A percentile compares a stretch with the other conserved stretches of the same genome.
Conservation (phyloP, 192 early-diverging fungal species). For the Umbelopsis sp. region DNA sequence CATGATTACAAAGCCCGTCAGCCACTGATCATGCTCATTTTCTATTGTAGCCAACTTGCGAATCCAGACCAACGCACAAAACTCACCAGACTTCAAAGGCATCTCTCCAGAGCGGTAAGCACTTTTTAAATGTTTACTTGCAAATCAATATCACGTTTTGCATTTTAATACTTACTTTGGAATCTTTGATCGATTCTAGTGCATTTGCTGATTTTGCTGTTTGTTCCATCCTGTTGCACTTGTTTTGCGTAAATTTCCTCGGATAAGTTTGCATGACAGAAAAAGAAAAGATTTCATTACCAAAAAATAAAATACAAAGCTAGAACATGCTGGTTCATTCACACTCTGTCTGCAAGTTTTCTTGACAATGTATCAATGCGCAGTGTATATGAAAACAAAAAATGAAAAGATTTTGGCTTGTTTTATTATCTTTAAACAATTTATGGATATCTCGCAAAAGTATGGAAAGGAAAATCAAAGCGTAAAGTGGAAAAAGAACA, state of each 20-base stretch:
- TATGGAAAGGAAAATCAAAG: too few species aligned
- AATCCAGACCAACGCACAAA: slow-evolving; percentile 89
- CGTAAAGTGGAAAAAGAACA: too few species aligned
- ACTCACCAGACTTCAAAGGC: slow-evolving; percentile 66
- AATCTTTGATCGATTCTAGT: slow-evolving; percentile 45
- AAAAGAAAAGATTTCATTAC: neutral
- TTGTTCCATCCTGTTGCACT: slow-evolving; percentile 83
- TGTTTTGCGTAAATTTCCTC: slow-evolving; percentile 90
- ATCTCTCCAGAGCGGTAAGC: slow-evolving; percentile 80
- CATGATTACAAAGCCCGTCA: slow-evolving; percentile 20
- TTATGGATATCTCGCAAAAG: too few species aligned
- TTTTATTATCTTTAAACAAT: too few species aligned
- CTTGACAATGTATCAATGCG: too few species aligned
- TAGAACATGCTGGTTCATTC: too few species aligned
- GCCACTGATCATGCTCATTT: neutral
- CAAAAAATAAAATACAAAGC: neutral
- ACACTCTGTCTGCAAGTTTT: too few species aligned
- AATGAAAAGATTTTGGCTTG: too few species aligned
- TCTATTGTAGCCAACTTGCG: slow-evolving; percentile 78
- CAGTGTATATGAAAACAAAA: too few species aligned
- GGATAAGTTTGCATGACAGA: slow-evolving; percentile 60
- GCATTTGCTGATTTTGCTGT: slow-evolving; percentile 95
- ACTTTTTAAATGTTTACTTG: neutral
- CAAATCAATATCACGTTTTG: neutral
- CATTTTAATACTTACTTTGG: neutral